These are phyloP conservation scores for Phytopythium vexans DNA, from an alignment of 352 stramenopile genomes.

Conservation along the genomic window DNA sequence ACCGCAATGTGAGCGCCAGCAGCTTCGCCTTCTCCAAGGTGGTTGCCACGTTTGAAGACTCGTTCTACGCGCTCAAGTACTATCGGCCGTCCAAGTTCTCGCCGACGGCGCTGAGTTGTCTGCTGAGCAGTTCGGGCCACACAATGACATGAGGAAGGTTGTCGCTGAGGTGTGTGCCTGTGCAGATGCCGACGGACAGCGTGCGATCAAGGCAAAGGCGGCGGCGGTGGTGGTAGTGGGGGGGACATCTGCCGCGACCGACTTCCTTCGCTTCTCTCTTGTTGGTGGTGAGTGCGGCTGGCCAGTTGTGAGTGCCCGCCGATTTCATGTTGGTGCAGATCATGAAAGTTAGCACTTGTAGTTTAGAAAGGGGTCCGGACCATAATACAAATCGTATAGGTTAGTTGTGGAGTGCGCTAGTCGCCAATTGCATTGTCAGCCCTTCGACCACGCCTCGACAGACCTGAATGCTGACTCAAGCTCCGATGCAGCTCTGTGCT, in stretches of 20 bases:
- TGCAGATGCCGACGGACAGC: neutral
- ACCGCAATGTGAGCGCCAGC: constrained; percentile 84
- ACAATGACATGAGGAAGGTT: constrained; percentile 14
- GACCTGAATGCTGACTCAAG: too few relatives aligned
- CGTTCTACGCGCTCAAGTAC: constrained; percentile 84
- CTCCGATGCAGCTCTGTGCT: too few relatives aligned
- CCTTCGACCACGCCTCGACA: too few relatives aligned
- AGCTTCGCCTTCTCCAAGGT: constrained; percentile 86
- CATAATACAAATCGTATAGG: neutral
- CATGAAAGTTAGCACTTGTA: constrained; percentile 9
- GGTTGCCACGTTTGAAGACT: constrained; percentile 81
- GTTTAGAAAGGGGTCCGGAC: constrained; percentile 2
- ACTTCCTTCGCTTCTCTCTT: neutral
- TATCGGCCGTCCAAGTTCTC: constrained; percentile 72
- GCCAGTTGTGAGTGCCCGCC: neutral
- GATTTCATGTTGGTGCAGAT: neutral
- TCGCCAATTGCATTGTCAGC: too few relatives aligned
- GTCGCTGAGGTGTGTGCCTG: too few relatives aligned
- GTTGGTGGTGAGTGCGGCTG: neutral
- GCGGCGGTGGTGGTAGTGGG: neutral
- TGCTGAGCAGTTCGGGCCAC: constrained; percentile 67
- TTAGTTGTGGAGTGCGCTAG: too few relatives aligned
- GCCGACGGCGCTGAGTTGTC: constrained; percentile 74
- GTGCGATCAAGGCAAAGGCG: constrained; percentile 1
- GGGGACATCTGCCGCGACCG: neutral